Base-by-base conservation (phyloP, 805 yeast species). In the Yamadazyma ubonensis region DNA sequence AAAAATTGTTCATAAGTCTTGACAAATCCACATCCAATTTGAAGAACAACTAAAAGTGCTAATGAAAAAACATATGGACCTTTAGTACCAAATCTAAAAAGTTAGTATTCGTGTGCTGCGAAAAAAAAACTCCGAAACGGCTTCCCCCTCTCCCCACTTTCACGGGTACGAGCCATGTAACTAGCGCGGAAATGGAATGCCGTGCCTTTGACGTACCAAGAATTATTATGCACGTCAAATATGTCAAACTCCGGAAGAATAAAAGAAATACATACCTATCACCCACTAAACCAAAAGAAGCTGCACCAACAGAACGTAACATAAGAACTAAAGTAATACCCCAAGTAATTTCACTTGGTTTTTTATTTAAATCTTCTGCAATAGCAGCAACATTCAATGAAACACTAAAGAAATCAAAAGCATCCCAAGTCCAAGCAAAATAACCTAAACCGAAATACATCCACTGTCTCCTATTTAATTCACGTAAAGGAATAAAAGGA, bases 221-320 rank as follows among this genome's bases (percentile, higher is more conserved):
- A 6, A 4, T 10, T 23, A 23, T 12, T 23, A 12, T 6, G n/a
- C 26, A 22, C 18, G 27, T 33, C 36, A 20, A 33, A 19, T 11
- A 16, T 9, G 30, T 15, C 30, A 26, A 36, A 26, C 12, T 36
- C 28, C 28, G 30, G 12, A 12, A 27, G n/a, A 23, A 23, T 23
- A 10, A 23, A 10, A 10, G 26, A 12, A 20, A 14, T 15, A 43
- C 46, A 33, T 73, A 71, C 48, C 73, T 67, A 55, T 81, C 86
- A 51, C 82, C 79, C 45, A 74, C 56, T 42, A 65, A 64, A 36
- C 86, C 86, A 50, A 81, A 79, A n/a, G 74, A 52, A 22, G 78
- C 51, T 7, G 84, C 83, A 43, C 86, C 86, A 16, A 80, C 76
- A 3, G 85, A 74, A 61, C 86, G 70, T 46, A 81, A 66, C 86